Evolutionary conservation across 306 rosid species (phyloP).

Genomic region (Erythrophleum fordii): DNA sequence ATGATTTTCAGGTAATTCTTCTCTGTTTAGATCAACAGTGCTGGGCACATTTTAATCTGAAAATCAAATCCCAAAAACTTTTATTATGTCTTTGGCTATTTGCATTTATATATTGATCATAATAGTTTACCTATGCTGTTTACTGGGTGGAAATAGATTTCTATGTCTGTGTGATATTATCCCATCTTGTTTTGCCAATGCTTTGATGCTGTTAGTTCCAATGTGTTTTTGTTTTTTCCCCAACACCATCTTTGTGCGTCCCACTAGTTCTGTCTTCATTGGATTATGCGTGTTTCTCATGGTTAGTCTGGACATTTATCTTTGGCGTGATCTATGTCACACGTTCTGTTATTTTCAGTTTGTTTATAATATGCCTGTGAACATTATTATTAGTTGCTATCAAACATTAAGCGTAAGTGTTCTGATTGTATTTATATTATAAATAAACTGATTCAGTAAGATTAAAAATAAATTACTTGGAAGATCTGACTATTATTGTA

Average conservation of each 20-base stretch:
- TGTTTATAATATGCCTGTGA: background rate
- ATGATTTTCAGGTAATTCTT: constrained; percentile 2
- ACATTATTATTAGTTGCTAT: background rate
- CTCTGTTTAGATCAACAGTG: constrained; percentile 5
- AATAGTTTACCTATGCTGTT: constrained; percentile 2
- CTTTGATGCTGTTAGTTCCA: constrained; percentile 12
- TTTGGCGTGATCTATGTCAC: background rate
- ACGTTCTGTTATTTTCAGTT: background rate
- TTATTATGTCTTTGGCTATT: constrained; percentile 23
- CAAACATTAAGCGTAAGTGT: background rate
- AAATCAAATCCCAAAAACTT: background rate
- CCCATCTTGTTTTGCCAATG: constrained; percentile 21
- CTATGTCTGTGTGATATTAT: constrained; percentile 4
- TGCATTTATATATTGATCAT: background rate
- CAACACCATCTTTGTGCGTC: constrained; percentile 14
- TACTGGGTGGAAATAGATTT: constrained; percentile 7
- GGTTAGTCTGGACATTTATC: background rate
- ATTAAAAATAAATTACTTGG: background rate
- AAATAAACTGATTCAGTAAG: background rate
- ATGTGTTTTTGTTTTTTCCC: background rate
- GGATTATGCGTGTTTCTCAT: background rate
- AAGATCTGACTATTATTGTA: background rate
- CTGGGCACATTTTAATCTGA: constrained; percentile 15
- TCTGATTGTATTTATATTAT: background rate
- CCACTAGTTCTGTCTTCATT: background rate